Evolutionary conservation across 805 yeast species (phyloP), one percentile per base, ranked within the genome.

Genomic region (Yarrowia phangngaensis): DNA sequence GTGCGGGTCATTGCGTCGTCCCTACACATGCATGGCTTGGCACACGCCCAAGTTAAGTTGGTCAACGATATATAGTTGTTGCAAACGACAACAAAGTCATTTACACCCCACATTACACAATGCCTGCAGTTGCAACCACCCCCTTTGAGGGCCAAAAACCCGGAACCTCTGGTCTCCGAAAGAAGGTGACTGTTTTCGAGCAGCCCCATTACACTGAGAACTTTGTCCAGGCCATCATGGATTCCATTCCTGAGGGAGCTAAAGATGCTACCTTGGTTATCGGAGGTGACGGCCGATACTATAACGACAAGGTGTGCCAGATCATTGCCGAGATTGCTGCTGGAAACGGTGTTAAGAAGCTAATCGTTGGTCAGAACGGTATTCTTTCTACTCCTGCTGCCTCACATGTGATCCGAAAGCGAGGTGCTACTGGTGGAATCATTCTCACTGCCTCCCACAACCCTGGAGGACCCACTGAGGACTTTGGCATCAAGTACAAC

Each of bases 241-340:
- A 78, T 51, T 78, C 97, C 27, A 89, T 90, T 57, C 97, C 97
- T 15, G 95, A 90, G 65, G 97, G 97, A 20, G 69, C 80, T 6
- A 50, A 75, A 50, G 83, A 70, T 51, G 73, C 96, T 4, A 78
- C 83, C 3, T 70, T 90, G 53, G 97, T 89, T 1, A 80, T 90
- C 56, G 98, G 98, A 52, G 98, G 98, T 52, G 98, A 90, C 64
- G 97, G 97, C 35, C 80, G 98, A 58, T 90, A 72, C 72, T 92
- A 87, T 71, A 89, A 89, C 63, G 83, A 78, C 57, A 74, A 72
- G 34, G 89, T 88, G 30, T 77, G 92, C 59, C 85, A 87, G 63
- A 69, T 82, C 62, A 90, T 90, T 59, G 83, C 86, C 26, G 69
- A 79, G 57, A 85, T 90, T 48, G 82, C 85, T 53, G 94, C 95